Conservation (phyloP, 768 basidiomycete genomes). For the Scleroderma citrinum region DNA sequence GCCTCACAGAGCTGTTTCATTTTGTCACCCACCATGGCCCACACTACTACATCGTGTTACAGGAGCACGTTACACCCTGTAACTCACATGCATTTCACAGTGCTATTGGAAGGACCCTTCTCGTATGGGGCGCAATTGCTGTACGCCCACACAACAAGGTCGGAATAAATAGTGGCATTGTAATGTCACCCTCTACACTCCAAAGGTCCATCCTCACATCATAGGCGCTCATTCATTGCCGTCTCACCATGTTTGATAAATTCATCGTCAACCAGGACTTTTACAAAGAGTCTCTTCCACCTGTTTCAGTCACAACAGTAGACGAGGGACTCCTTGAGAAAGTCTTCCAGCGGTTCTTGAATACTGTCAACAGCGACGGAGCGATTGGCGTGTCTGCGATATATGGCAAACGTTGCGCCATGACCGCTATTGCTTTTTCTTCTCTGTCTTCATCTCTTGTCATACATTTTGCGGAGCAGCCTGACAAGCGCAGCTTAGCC, state of each 20-base stretch:
- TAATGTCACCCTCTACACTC: no score
- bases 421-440: conserved; percentile 37
- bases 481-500: conserved; percentile 4
- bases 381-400: conserved; percentile 39
- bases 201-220: no score
- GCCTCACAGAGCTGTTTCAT: no score
- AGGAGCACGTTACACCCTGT: no score
- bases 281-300: conserved; percentile 19
- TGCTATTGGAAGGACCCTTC: no score
- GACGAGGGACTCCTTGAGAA: conserved; percentile 11
- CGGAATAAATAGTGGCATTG: no score
- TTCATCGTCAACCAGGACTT: conserved; percentile 30
- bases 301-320: conserved; percentile 24
- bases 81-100: no score
- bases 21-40: no score
- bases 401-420: conserved; percentile 30
- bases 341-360: conserved; percentile 25
- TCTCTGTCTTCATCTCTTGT: conserved; percentile 31
- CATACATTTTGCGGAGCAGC: conserved; percentile 22
- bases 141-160: no score
- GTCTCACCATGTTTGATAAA: conserved; percentile 2
- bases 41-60: no score
- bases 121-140: no score
- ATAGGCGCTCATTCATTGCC: background rate
- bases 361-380: conserved; percentile 13